Evolutionary conservation across 495 filamentous ascomycete species (phyloP), one percentile per base, ranked within the genome.

Genomic region (Amniculicola lignicola): DNA sequence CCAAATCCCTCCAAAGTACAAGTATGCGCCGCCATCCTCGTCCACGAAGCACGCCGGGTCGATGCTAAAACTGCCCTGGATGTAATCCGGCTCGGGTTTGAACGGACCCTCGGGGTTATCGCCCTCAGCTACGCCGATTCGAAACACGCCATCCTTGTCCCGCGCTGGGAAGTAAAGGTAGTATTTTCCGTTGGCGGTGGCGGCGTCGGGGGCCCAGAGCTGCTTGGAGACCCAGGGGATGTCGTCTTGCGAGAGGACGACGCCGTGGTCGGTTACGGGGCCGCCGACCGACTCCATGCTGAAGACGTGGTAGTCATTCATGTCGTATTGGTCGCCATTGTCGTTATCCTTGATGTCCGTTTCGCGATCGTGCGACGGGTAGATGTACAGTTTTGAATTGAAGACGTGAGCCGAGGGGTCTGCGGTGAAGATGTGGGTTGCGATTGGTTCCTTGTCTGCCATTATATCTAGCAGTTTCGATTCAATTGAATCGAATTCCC

Each of bases 241-340:
- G 62, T 83, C 75, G 18, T 72, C 69, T 11, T 72, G 66, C 29
- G 70, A 71, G 28, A 85, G 73, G 22, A 76, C 66, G 21, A 80
- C 72, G 63, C 80, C 80, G 72, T 84, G 82, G 72, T 84, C 82
- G 16, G 70, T 74, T 3, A 82, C 79, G 3, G 72, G 69, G 1
- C 72, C 74, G 45, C 76, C 76, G 11, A 81, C 72, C 4, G 72
- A 64, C 1, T 68, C 54, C 48, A 77, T 73, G 43, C 73, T 79
- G 68, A 84, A 80, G 65, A 84, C 82, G 50, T 83, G 81, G 75
- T 85, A 85, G 70, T 85, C 82, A 55, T 74, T 77, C 86, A 89
- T 89, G 74, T 84, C 86, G 69, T 88, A 89, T 69, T 89, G 86
- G 73, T 88, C 85, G 69, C 86, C 86, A 75, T 86, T 86, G 75